Evolutionary conservation across 2,329 filamentous ascomycete species (phyloP), one percentile per base, ranked within the genome.

Genomic region (Fonsecaea multimorphosa): DNA sequence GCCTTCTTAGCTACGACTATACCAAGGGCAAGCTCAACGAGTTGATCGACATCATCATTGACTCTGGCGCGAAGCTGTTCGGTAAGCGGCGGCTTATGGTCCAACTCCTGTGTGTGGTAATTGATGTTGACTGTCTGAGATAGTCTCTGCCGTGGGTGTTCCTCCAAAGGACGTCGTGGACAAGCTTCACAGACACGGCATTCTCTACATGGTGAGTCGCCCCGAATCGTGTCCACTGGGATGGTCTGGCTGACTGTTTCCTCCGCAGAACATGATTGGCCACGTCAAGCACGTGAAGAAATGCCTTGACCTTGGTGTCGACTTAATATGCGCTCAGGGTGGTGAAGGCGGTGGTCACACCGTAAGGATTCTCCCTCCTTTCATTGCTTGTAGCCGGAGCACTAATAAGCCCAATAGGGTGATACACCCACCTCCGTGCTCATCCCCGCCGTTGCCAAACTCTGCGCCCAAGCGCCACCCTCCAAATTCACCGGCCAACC

Each of bases 231-330:
- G 9, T 31, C 31, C 34, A 52, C 22, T 54, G 14, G 44, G 38
- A 58, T 40, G 14, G 19, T 32, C 64, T 65, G 53, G 63, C 66
- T 60, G 34, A 51, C 57, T 22, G 12, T 24, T 97, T 96, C 44
- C 22, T 24, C 8, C 4, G 1, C 86, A 98, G 95, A 99, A 99
- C 89, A 99, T 99, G 95, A 93, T 99, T 78, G 95, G 95, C 72
- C 95, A 99, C 86, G 94, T 95, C 76, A 99, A 99, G 89, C 95
- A 99, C 83, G 94, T 97, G 70, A 87, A 92, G 82, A 99, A 98
- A 86, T 96, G 92, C 80, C 86, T 99, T 69, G 92, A 94, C 58
- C 86, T 93, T 65, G 95, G 93, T 71, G 92, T 89, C 73, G 95
- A 99, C 81, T 91, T 99, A 75, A 98, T 99, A 83, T 98, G 94